These are phyloP conservation scores for Suillus alpinus DNA, from an alignment of 768 basidiomycete genomes.

Conservation along the genomic window DNA sequence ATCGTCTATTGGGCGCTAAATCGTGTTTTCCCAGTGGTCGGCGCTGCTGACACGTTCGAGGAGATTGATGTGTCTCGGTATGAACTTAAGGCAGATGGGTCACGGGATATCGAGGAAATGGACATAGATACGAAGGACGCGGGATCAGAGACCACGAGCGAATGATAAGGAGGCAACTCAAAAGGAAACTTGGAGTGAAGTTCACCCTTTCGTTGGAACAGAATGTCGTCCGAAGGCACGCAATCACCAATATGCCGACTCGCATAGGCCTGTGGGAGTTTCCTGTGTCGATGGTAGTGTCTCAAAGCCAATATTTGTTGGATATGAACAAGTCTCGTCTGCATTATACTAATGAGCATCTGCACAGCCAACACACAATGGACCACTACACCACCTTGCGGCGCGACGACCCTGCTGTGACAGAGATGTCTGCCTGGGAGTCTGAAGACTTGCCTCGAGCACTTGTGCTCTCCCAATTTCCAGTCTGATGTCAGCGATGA, in stretches of 20 bases:
- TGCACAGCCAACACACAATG: no score
- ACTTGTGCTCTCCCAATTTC: no score
- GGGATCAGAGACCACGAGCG: background rate
- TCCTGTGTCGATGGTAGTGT: constrained; percentile 39
- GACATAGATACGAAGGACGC: background rate
- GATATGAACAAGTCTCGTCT: constrained; percentile 20
- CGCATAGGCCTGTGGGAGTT: constrained; percentile 45
- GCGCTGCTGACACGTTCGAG: constrained; percentile 45
- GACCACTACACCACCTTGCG: no score
- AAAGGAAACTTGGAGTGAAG: background rate
- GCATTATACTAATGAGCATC: no score
- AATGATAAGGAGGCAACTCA: no score
- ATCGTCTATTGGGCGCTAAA: constrained; percentile 62
- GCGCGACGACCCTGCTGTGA: no score
- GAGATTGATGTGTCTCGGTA: constrained; percentile 52
- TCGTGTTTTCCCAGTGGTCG: constrained; percentile 55
- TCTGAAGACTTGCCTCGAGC: no score
- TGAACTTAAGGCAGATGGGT: background rate
- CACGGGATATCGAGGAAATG: background rate
- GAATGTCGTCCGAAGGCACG: constrained; percentile 33
- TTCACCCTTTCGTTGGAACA: background rate
- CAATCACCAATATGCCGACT: constrained; percentile 51
- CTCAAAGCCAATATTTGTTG: constrained; percentile 28
- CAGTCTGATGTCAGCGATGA: no score
- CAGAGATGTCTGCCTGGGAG: no score